Evolutionary conservation across 306 rosid species (phyloP), one percentile per base, ranked within the genome.

Genomic region (Clitoria ternatea): DNA sequence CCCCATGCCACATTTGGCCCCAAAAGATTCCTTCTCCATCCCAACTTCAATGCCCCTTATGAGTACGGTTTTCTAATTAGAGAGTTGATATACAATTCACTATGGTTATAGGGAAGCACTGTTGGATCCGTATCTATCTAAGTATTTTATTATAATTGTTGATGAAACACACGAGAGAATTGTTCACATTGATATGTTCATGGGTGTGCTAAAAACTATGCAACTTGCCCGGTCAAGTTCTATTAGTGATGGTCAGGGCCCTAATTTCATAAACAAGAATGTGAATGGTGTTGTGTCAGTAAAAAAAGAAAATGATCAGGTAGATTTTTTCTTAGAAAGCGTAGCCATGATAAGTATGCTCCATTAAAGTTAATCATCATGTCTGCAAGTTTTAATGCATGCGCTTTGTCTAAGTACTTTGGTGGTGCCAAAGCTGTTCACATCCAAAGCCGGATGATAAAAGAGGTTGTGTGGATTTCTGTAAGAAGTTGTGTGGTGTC

Each of bases 141-240:
- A 77, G 71, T 93, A 93, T 84, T 88, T 94, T 47, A 91, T 93
- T 42, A 89, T 93, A 72, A 75, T 93, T 74, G 88, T 93, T 26
- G 98, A 90, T 75, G 98, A 93, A 84, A 97, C 98, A 45, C 97
- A 93, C 42, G 96, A 93, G 85, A 88, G 98, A 81, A 93, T 96
- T 60, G 90, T 90, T 69, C 92, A 93, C 70, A 93, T 94, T 43
- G 98, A 93, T 84, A 94, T 93, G 61, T 78, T 93, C 82, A 56
- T 93, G 72, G 98, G 96, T 11, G 81, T 93, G 87, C 84, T 93
- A 71, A 90, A 93, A 88, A 81, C 64, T 37, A 94, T 93, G 24
- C 93, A 82, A 77, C 77, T 53, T 69, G 92, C 96, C 47, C 85
- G 98, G 80, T 82, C 88, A 45, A 87, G 63, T 64, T 76, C 83